Base-by-base conservation (phyloP, 139 green algal species). In the Nannochloris sp. region DNA sequence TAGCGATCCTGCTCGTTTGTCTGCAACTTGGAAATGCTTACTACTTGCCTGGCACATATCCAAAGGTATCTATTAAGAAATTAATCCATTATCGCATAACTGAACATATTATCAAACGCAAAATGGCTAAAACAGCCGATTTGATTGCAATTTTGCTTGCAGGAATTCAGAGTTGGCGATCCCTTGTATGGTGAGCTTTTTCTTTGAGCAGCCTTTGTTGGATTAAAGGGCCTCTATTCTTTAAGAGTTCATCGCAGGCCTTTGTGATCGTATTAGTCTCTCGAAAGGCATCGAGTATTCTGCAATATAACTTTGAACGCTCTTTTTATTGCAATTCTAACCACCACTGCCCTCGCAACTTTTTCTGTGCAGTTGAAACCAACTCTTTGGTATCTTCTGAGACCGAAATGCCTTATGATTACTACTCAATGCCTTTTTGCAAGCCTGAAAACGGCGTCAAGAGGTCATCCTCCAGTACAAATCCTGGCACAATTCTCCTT, bases 341-440 rank as follows among this genome's bases (percentile, higher is more conserved):
- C n/a, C n/a, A n/a, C n/a, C n/a, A n/a, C n/a, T n/a, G n/a, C n/a
- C n/a, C n/a, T n/a, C n/a, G n/a, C n/a, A n/a, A n/a, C n/a, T n/a
- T n/a, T 12, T 45, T 45, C 37, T 25, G 2, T 71, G 71, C 78
- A 85, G 78, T 72, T n/a, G 76, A 84, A 29, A 87, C 90, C 1
- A 97, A 95, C 70, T 94, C 87, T 0, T 54, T 97, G 24, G 92
- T 82, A 2, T 96, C 87, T 3, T 87, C 83, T 51, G 86, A 93
- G 29, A 97, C 92, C 45, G 89, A 97, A 61, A 72, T 97, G 53
- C 92, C 92, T 0, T 97, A 79, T 67, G 78, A 91, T 14, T 98
- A 97, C 71, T 98, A 98, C 76, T 81, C 73, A 7, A 70, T 97
- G 68, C 92, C 92, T 0, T 98, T 97, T 64, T 98, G 92, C 81